phyloP scores from a whole-genome alignment of 2,329 filamentous ascomycete species.

The Lojkania enalia region DNA sequence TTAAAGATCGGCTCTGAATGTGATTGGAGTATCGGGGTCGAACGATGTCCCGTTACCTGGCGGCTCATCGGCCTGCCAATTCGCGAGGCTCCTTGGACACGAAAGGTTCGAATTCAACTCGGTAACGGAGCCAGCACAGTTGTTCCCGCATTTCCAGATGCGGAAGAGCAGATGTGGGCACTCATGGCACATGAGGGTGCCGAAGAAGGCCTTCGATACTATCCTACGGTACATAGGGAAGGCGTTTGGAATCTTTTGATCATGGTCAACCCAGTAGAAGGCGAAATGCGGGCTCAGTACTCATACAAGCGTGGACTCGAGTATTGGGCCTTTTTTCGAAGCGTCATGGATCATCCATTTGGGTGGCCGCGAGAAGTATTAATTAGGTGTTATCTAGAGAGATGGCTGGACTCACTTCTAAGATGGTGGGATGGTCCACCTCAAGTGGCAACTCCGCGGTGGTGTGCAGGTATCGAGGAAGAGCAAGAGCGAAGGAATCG shows the following conservation, averaged over 20 bases:
- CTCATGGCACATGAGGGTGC: conserved; percentile 5
- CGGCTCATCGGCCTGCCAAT: conserved; percentile 8
- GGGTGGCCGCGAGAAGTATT: not conserved
- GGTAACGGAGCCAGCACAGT: conserved; percentile 7
- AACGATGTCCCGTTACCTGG: conserved; percentile 8
- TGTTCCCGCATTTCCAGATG: conserved; percentile 10
- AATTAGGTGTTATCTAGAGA: conserved; percentile 1
- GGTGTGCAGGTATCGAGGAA: not conserved
- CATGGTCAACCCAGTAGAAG: not conserved
- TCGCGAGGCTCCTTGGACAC: conserved; percentile 2
- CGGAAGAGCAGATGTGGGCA: conserved; percentile 12
- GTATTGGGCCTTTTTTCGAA: not conserved
- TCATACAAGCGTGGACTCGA: not conserved
- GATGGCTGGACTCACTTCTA: not conserved
- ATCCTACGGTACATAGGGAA: not conserved
- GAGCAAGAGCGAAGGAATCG: not conserved
- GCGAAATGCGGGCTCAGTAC: not conserved
- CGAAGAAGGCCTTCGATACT: conserved; percentile 5
- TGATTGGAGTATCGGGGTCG: not conserved
- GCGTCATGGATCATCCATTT: not conserved
- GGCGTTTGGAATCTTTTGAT: not conserved
- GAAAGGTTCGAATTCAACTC: conserved; percentile 9
- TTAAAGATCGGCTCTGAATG: conserved; percentile 5
- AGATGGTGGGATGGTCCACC: conserved; percentile 3
- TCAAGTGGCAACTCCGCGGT: not conserved